Conservation (phyloP, 2,329 filamentous ascomycete species). For the Fusarium cyanostomum region DNA sequence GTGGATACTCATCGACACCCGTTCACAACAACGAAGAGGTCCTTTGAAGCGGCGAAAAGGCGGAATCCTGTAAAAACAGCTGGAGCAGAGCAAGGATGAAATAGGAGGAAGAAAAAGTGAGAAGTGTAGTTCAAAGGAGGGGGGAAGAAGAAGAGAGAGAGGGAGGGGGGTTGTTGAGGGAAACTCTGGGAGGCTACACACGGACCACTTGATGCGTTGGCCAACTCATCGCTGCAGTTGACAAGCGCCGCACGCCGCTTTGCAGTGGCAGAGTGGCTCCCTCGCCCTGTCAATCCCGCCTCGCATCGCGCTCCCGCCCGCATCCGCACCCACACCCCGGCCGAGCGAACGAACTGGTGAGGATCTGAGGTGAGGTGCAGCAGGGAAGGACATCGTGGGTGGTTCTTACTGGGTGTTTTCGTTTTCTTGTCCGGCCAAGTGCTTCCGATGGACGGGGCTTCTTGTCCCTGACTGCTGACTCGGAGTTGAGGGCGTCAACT, state of each 20-base stretch:
- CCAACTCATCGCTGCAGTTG: constrained; percentile 57
- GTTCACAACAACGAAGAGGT: constrained; percentile 3
- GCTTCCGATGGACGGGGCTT: constrained; percentile 31
- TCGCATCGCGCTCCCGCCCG: constrained; percentile 37
- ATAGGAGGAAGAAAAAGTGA: constrained; percentile 2
- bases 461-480: constrained; percentile 8
- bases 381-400: constrained; percentile 33
- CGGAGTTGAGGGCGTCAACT: constrained; percentile 1
- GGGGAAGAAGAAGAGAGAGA: constrained; percentile 27
- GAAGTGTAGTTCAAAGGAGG: constrained; percentile 11
- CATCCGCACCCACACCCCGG: constrained; percentile 28
- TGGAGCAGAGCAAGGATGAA: constrained; percentile 2
- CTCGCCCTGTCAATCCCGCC: constrained; percentile 39
- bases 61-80: background rate
- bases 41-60: constrained; percentile 8
- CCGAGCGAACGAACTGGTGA: constrained; percentile 35
- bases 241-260: constrained; percentile 45
- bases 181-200: constrained; percentile 49
- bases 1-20: constrained; percentile 35
- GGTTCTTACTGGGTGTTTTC: constrained; percentile 25
- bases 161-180: constrained; percentile 41
- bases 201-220: constrained; percentile 56
- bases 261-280: constrained; percentile 25
- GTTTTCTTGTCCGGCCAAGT: constrained; percentile 29
- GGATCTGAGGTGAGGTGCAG: constrained; percentile 27